These are phyloP conservation scores for Solanum clarkiae DNA, from an alignment of 257 asterid genomes.

Conservation along the genomic window DNA sequence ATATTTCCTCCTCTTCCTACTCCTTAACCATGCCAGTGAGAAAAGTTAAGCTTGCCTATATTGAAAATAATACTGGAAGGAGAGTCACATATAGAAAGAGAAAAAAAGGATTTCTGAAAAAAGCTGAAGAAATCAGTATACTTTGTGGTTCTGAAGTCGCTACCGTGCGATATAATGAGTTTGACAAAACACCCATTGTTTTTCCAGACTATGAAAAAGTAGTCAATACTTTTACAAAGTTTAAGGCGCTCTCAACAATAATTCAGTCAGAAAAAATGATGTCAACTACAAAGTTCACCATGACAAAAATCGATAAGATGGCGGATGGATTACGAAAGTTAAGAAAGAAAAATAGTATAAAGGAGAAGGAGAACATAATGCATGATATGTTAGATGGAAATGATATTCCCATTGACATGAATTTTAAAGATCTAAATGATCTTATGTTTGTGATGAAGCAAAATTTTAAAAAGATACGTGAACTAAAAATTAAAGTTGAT, in stretches of 20 bases:
- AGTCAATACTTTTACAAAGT: not conserved
- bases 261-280: not conserved
- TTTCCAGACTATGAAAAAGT: not conserved
- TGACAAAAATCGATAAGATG: not conserved
- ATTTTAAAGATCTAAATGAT: not conserved
- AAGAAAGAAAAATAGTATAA: not conserved
- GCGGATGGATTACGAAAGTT: not conserved
- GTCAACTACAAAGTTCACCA: not conserved
- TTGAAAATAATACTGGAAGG: not conserved
- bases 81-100: not conserved
- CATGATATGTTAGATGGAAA: not conserved
- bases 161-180: not conserved
- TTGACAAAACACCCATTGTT: not conserved
- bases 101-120: not conserved
- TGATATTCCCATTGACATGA: not conserved
- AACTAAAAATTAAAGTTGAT: too few species aligned
- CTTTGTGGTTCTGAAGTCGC: conserved; percentile 1
- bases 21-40: not conserved
- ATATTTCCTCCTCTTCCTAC: not conserved
- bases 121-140: not conserved
- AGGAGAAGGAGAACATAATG: not conserved
- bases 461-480: not conserved
- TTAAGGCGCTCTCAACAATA: not conserved
- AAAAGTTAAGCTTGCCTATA: not conserved
- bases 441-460: not conserved